Evolutionary conservation across 805 yeast genomes (phyloP).

Genomic region (Nakazawaea sp.): DNA sequence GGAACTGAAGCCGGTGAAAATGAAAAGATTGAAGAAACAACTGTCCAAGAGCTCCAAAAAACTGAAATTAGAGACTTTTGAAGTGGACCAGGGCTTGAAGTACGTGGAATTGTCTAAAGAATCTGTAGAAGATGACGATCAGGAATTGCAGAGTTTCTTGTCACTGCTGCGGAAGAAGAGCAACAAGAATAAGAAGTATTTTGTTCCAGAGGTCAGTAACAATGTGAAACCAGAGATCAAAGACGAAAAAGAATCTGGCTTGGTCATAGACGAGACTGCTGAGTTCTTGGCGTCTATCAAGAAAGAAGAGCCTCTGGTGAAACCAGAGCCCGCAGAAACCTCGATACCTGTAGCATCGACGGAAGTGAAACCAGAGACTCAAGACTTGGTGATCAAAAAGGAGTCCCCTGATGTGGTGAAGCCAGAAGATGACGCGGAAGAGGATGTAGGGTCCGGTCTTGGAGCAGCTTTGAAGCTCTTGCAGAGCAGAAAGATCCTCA

Average conservation of each 20-base stretch:
- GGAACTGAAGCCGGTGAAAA: conserved; percentile 21
- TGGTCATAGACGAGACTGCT: conserved; percentile 26
- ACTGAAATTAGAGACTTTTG: conserved; percentile 15
- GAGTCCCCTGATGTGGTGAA: neutral
- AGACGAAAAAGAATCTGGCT: conserved; percentile 14
- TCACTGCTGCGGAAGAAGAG: conserved; percentile 20
- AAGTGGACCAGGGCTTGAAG: conserved; percentile 15
- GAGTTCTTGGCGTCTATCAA: conserved; percentile 27
- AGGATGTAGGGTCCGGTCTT: conserved; percentile 20
- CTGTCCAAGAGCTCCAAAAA: conserved; percentile 13
- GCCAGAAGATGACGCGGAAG: neutral
- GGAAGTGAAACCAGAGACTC: too few relatives aligned
- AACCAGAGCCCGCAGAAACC: too few relatives aligned
- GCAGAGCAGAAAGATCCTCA: conserved; percentile 12
- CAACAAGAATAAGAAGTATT: conserved; percentile 17
- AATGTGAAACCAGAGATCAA: conserved; percentile 1
- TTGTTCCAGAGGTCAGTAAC: conserved; percentile 17
- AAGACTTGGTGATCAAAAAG: too few relatives aligned
- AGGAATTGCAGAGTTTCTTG: conserved; percentile 21
- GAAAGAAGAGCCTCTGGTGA: conserved; percentile 12
- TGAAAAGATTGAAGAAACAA: conserved; percentile 21
- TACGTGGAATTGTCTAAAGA: conserved; percentile 22
- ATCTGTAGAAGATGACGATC: conserved; percentile 19
- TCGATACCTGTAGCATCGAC: too few relatives aligned
- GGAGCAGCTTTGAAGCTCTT: conserved; percentile 29